A percentile compares a stretch with the other conserved stretches of the same genome.
Conservation (phyloP, 768 basidiomycete species). For the Suillus placidus region DNA sequence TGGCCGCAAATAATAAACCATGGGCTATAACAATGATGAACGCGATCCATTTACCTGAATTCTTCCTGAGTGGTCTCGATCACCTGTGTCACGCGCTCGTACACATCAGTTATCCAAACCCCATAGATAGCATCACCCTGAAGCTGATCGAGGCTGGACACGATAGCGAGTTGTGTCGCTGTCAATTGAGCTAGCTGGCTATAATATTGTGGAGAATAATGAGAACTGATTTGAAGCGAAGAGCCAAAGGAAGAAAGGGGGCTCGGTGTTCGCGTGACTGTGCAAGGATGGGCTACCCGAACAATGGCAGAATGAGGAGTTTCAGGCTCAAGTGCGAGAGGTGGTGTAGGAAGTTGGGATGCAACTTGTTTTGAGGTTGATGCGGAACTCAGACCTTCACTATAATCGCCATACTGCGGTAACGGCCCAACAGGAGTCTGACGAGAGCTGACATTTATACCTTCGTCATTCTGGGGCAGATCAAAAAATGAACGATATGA, state of each 20-base stretch:
- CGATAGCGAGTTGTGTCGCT: constrained; percentile 24
- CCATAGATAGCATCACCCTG: constrained; percentile 19
- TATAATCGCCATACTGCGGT: not conserved
- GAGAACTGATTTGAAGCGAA: not conserved
- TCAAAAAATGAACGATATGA: not conserved
- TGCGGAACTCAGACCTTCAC: not conserved
- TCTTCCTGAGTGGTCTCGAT: constrained; percentile 17
- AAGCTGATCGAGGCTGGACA: constrained; percentile 21
- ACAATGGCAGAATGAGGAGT: not conserved
- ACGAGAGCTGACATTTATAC: too few species aligned
- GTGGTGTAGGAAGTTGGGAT: not conserved
- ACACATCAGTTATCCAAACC: constrained; percentile 16
- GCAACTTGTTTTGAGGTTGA: not conserved
- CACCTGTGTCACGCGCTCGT: not conserved
- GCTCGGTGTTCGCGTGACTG: not conserved
- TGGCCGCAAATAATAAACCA: constrained; percentile 10
- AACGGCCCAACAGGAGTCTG: not conserved
- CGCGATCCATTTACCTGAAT: constrained; percentile 22
- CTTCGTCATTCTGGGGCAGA: not conserved
- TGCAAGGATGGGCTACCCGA: not conserved
- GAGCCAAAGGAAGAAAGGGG: not conserved
- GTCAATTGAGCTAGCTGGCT: constrained; percentile 21
- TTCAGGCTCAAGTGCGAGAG: not conserved
- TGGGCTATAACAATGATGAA: not conserved
- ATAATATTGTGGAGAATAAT: not conserved